Conservation (phyloP, 2,329 filamentous ascomycete species). For the Eutypa lata region DNA sequence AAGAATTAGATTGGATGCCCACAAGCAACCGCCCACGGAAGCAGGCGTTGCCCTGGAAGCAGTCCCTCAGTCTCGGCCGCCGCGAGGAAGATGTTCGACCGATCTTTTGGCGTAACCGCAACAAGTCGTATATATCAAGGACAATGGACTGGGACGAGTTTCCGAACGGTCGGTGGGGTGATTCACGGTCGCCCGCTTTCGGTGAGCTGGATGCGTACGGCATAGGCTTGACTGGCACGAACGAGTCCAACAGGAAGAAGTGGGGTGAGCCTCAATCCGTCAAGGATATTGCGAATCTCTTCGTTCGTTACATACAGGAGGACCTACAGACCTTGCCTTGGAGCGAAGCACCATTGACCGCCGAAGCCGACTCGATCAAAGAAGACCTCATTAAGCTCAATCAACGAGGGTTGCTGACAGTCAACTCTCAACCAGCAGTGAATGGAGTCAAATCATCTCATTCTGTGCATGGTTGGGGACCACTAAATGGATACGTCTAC, state of each 20-base stretch:
- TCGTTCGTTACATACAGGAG: conserved; percentile 80
- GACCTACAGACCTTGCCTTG: conserved; percentile 82
- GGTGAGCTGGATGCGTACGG: conserved; percentile 94
- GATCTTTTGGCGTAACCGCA: conserved; percentile 97
- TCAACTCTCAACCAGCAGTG: conserved; percentile 96
- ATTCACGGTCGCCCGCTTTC: conserved; percentile 92
- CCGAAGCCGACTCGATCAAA: conserved; percentile 77
- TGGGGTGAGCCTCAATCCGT: conserved; percentile 85
- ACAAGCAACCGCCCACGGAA: conserved; percentile 74
- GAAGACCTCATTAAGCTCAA: conserved; percentile 78
- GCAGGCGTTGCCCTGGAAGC: conserved; percentile 93
- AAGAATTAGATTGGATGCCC: conserved; percentile 81
- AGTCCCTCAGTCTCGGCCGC: conserved; percentile 84
- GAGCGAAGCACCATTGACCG: conserved; percentile 85
- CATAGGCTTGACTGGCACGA: conserved; percentile 88
- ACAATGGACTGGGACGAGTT: conserved; percentile 99
- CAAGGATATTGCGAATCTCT: conserved; percentile 77
- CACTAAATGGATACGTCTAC: conserved; percentile 92
- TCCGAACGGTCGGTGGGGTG: conserved; percentile 97
- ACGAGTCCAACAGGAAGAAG: conserved; percentile 90
- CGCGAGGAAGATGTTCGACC: conserved; percentile 93
- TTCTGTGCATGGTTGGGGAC: conserved; percentile 89
- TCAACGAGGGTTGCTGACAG: conserved; percentile 80
- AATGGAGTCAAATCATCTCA: conserved; percentile 87
- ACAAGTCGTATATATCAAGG: conserved; percentile 90